Percentiles rank a stretch among this genome's conserved stretches.
phyloP scores from a whole-genome alignment of 2,329 filamentous ascomycete genomes.

The Sclerotiophoma versabilis region DNA sequence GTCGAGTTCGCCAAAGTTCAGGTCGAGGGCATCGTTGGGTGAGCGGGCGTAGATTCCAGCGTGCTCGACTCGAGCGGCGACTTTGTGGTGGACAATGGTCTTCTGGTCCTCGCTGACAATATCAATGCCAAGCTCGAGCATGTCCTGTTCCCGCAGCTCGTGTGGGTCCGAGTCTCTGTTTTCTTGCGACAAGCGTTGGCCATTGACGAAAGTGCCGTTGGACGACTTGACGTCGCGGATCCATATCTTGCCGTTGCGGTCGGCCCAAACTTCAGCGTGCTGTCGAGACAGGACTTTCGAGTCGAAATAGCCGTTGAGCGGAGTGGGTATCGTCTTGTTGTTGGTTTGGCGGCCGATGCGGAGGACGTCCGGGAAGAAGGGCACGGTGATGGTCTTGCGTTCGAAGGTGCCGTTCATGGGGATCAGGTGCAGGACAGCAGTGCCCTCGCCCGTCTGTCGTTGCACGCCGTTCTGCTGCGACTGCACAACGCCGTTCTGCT shows the following conservation, averaged over 20 bases:
- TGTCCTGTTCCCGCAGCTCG: slow-evolving; percentile 88
- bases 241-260: slow-evolving; percentile 85
- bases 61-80: slow-evolving; percentile 95
- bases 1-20: slow-evolving; percentile 92
- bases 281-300: slow-evolving; percentile 96
- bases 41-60: slow-evolving; percentile 78
- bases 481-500: slow-evolving; percentile 70
- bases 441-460: slow-evolving; percentile 62
- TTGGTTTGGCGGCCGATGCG: slow-evolving; percentile 97
- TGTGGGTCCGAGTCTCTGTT: slow-evolving; percentile 97
- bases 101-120: slow-evolving; percentile 99
- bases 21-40: slow-evolving; percentile 79
- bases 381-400: slow-evolving; percentile 92
- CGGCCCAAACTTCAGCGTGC: slow-evolving; percentile 95
- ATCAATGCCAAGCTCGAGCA: slow-evolving; percentile 94
- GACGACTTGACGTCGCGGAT: slow-evolving; percentile 98
- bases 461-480: slow-evolving; percentile 65
- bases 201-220: slow-evolving; percentile 98
- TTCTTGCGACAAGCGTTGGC: slow-evolving; percentile 85
- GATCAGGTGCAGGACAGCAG: slow-evolving; percentile 82
- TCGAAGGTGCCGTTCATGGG: slow-evolving; percentile 97
- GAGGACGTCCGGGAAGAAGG: slow-evolving; percentile 90
- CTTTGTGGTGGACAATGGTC: slow-evolving; percentile 97
- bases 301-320: slow-evolving; percentile 94
- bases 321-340: slow-evolving; percentile 90